Evolutionary conservation across 129 eudicot species (phyloP), one percentile per base, ranked within the genome.

Genomic region (Flaveria robusta): DNA sequence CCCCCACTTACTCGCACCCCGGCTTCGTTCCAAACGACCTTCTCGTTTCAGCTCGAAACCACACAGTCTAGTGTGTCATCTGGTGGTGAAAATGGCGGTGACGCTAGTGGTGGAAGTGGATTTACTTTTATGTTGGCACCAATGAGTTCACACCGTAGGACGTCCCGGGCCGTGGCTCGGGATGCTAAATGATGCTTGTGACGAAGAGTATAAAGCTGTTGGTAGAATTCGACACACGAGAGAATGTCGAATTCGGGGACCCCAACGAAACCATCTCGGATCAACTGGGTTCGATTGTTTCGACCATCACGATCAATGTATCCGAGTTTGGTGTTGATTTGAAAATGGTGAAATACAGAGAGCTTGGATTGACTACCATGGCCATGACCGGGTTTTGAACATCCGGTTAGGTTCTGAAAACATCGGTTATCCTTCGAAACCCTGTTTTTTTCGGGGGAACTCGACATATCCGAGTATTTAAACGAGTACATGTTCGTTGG

Each of bases 401-500:
- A 83, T 90, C 29, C 82, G 86, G 42, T 83, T 90, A 62, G 92
- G 90, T 50, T 66, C 80, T 8, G 86, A 85, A 34, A 67, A 24
- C 15, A 9, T 15, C 11, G 72, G 31, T 10, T 54, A 46, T 56
- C 84, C 88, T 10, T 23, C 74, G 2, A 81, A 72, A 62, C 72
- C 72, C 87, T 1, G 81, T 85, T 12, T 90, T 90, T 78, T 71
- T 83, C 88, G 1, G 84, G 82, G 7, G 54, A 34, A 6, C 77
- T 90, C 26, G 96, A 90, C 67, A 75, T 90, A 34, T 83, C 88
- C 0, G 87, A 87, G 26, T 90, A 75, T 43, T 23, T 90, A 13
- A 90, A 85, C 34, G 96, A 90, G 75, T 90, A 90, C 59, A 90
- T 90, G 96, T 90, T 90, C 47, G 74, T 90, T n/a, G 96, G 96